Conservation (phyloP, 2,329 filamentous ascomycete species). For the Zalaria obscura region DNA sequence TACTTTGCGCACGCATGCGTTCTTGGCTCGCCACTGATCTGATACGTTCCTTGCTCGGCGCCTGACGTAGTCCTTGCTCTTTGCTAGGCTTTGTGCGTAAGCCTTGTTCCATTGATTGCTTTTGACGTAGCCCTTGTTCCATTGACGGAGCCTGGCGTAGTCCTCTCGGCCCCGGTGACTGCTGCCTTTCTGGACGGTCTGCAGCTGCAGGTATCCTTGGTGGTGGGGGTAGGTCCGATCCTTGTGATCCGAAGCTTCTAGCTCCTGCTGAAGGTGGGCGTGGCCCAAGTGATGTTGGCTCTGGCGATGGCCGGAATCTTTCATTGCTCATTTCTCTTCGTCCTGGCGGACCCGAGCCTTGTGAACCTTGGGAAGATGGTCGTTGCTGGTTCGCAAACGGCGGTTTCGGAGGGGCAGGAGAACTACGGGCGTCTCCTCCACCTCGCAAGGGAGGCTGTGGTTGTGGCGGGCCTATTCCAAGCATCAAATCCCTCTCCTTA, state of each 20-base stretch:
- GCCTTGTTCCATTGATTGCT: no score
- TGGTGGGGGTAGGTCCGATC: conserved; percentile 1
- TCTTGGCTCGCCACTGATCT: conserved; percentile 12
- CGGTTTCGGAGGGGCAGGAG: conserved; percentile 11
- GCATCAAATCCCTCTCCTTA: conserved; percentile 61
- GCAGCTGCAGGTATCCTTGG: conserved; percentile 5
- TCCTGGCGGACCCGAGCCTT: conserved; percentile 1
- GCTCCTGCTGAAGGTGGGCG: conserved; percentile 1
- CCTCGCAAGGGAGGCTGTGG: conserved; percentile 7
- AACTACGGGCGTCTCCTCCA: conserved; percentile 1
- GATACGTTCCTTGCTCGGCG: conserved; percentile 6
- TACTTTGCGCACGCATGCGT: conserved; percentile 17
- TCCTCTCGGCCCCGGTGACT: not conserved
- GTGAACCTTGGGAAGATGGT: conserved; percentile 3
- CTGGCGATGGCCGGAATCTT: conserved; percentile 4
- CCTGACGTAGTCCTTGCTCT: conserved; percentile 4
- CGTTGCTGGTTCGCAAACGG: conserved; percentile 16
- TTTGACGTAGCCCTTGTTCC: no score
- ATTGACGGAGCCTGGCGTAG: no score
- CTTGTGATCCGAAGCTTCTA: conserved; percentile 1
- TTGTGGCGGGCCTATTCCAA: conserved; percentile 25
- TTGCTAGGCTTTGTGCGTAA: no score
- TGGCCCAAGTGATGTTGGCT: conserved; percentile 1
- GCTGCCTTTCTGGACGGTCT: conserved; percentile 1
- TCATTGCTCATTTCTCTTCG: conserved; percentile 3